These are phyloP conservation scores for Ensete ventricosum DNA, from an alignment of 176 grass and related monocot genomes.

Conservation along the genomic window DNA sequence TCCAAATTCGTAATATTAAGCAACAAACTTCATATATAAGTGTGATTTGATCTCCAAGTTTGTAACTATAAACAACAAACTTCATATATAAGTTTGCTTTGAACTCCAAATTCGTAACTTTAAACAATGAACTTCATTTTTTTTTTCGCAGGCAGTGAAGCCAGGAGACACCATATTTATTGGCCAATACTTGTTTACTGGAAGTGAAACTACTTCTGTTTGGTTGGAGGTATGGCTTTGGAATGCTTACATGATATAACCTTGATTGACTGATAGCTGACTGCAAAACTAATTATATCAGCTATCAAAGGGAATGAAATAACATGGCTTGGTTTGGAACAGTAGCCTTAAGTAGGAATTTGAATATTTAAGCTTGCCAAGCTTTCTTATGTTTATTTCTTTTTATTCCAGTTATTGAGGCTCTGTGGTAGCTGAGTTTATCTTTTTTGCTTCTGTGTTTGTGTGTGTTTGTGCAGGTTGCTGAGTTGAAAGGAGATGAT, in stretches of 20 bases:
- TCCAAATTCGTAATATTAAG: no score
- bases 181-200: conserved; percentile 98
- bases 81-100: no score
- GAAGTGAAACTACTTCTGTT: conserved; percentile 95
- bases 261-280: neutral
- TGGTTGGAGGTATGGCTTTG: conserved; percentile 67
- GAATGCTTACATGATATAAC: neutral
- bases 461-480: conserved; percentile 44
- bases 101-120: no score
- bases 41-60: no score
- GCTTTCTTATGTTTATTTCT: neutral
- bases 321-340: neutral
- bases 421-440: neutral
- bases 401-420: neutral
- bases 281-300: neutral
- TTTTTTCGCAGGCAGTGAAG: conserved; percentile 55
- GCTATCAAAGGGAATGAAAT: neutral
- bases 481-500: conserved; percentile 83
- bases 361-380: neutral
- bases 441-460: conserved; percentile 2
- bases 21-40: no score
- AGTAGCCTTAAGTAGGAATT: neutral
- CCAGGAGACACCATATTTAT: conserved; percentile 93
- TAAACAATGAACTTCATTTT: neutral
- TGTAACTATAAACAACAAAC: no score